Percentiles rank a stretch among this genome's conserved stretches.
Evolutionary conservation across 2,329 filamentous ascomycete genomes (phyloP).

Genomic region (Clarireedia homoeocarpa): DNA sequence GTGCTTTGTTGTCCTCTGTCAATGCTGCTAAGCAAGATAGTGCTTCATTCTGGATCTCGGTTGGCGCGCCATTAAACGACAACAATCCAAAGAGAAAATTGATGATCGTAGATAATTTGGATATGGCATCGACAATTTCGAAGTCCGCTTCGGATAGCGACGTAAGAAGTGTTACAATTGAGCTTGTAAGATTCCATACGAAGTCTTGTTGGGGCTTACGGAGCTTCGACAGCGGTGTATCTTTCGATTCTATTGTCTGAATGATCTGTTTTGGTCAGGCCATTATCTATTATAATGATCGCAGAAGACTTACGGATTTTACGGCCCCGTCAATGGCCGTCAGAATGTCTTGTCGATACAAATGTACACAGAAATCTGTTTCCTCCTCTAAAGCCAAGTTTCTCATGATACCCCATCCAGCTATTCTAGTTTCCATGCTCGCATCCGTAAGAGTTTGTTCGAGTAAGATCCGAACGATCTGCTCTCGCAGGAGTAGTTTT

Average conservation of each 20-base stretch:
- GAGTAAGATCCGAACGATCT: constrained; percentile 55
- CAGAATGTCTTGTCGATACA: constrained; percentile 54
- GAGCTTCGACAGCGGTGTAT: constrained; percentile 38
- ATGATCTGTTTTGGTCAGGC: constrained; percentile 23
- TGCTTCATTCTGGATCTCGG: constrained; percentile 35
- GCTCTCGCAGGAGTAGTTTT: constrained; percentile 58
- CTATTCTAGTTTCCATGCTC: constrained; percentile 53
- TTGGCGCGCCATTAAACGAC: constrained; percentile 33
- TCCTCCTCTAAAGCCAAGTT: constrained; percentile 56
- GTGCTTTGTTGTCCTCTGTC: constrained; percentile 49
- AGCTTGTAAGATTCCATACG: constrained; percentile 46
- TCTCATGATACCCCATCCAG: constrained; percentile 60
- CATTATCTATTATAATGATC: neutral
- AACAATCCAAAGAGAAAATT: constrained; percentile 49
- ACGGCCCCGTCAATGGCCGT: constrained; percentile 51
- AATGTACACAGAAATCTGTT: constrained; percentile 57
- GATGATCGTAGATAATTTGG: constrained; percentile 40
- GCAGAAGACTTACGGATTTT: constrained; percentile 37
- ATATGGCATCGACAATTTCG: constrained; percentile 50
- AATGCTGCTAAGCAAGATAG: constrained; percentile 50
- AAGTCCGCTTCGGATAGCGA: constrained; percentile 51
- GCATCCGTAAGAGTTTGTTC: constrained; percentile 57
- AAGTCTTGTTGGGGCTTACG: constrained; percentile 46
- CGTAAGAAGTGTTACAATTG: constrained; percentile 44
- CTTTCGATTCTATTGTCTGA: constrained; percentile 26